These are phyloP conservation scores for Raffaelea albimanens DNA, from an alignment of 2,329 filamentous ascomycete genomes.

Conservation along the genomic window DNA sequence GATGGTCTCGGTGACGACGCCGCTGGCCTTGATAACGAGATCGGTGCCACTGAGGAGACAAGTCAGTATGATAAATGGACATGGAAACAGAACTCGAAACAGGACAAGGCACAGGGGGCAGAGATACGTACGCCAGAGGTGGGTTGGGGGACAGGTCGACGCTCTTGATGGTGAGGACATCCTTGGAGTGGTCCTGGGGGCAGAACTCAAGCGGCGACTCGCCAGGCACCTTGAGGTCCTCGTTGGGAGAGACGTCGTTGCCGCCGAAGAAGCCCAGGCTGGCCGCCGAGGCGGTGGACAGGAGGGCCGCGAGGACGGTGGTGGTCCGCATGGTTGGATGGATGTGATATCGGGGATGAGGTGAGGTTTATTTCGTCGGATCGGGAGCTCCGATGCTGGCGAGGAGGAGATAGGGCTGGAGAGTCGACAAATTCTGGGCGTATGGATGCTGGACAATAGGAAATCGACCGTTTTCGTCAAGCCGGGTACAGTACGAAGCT, in stretches of 20 bases:
- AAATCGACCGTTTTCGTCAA: no score
- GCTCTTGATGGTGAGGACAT: conserved; percentile 66
- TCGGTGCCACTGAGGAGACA: conserved; percentile 54
- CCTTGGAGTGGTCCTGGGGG: conserved; percentile 49
- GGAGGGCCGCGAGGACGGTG: conserved; percentile 31
- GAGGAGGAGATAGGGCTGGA: no score
- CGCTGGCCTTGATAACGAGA: conserved; percentile 70
- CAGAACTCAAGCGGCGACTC: conserved; percentile 81
- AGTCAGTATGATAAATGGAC: background rate
- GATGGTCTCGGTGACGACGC: conserved; percentile 63
- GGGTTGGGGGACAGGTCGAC: conserved; percentile 83
- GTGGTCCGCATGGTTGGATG: conserved; percentile 28
- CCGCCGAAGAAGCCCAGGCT: conserved; percentile 37
- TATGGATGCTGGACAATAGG: no score
- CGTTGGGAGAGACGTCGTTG: conserved; percentile 36
- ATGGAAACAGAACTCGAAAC: background rate
- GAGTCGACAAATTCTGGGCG: no score
- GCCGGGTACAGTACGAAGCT: no score
- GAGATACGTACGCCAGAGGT: conserved; percentile 64
- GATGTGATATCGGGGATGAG: background rate
- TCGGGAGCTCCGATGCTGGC: no score
- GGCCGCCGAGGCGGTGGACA: conserved; percentile 30
- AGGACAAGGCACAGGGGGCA: no score
- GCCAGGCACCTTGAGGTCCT: conserved; percentile 62
- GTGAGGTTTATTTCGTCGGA: background rate